Conservation (phyloP, 1,139 yeast genomes). For the Candida sojae region DNA sequence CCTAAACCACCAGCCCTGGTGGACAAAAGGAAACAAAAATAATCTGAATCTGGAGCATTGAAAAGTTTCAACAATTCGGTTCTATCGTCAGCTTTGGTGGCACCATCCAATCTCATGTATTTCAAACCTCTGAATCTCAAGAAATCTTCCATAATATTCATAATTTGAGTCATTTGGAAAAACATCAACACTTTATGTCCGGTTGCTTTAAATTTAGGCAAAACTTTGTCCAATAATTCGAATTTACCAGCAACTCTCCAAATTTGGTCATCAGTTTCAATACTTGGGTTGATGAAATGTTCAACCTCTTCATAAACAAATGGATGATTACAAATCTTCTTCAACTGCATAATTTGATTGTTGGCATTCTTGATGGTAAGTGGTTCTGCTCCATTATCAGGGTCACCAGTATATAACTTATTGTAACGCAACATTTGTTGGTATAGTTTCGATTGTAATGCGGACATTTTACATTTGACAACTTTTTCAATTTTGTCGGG, state of each 20-base stretch:
- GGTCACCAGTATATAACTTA: conserved; percentile 62
- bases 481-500: conserved; percentile 97
- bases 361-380: conserved; percentile 80
- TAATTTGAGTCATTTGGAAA: conserved; percentile 86
- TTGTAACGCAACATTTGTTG: conserved; percentile 76
- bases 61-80: conserved; percentile 66
- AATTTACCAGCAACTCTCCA: conserved; percentile 83
- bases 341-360: conserved; percentile 91
- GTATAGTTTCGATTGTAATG: conserved; percentile 77
- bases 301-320: conserved; percentile 96
- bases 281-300: conserved; percentile 74
- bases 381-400: conserved; percentile 41
- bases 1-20: conserved; percentile 93
- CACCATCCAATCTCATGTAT: conserved; percentile 79
- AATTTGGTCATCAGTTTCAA: conserved; percentile 66
- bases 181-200: conserved; percentile 82
- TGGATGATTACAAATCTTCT: conserved; percentile 97
- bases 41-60: conserved; percentile 72
- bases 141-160: conserved; percentile 90
- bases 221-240: conserved; percentile 69
- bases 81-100: conserved; percentile 82
- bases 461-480: conserved; percentile 90
- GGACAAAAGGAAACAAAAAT: conserved; percentile 74
- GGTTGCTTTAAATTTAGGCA: conserved; percentile 73
- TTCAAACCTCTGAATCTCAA: conserved; percentile 63